These are phyloP conservation scores for Xylaria sp. DNA, from an alignment of 2,329 filamentous ascomycete species.

Conservation along the genomic window DNA sequence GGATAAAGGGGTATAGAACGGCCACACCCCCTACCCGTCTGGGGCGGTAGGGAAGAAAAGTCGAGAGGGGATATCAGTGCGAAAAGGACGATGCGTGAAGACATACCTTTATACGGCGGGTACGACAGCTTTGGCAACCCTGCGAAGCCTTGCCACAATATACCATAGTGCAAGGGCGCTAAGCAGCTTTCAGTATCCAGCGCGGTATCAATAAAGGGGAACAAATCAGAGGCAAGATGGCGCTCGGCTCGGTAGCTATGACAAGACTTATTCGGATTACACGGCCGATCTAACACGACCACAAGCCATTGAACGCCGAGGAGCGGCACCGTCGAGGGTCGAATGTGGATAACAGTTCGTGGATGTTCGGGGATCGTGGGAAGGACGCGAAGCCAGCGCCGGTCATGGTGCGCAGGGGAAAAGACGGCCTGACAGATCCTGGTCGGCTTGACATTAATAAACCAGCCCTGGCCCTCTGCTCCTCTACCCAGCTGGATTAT, in stretches of 20 bases:
- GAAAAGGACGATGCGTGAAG: constrained; percentile 4
- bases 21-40: not conserved
- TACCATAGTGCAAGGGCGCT: constrained; percentile 56
- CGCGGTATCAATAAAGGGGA: constrained; percentile 36
- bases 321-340: constrained; percentile 39
- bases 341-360: constrained; percentile 49
- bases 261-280: constrained; percentile 38
- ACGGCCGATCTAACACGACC: constrained; percentile 39
- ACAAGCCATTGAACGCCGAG: constrained; percentile 41
- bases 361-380: constrained; percentile 42
- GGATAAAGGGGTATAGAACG: not conserved
- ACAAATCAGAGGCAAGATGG: constrained; percentile 39
- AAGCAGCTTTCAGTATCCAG: constrained; percentile 34
- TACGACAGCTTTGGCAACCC: constrained; percentile 64
- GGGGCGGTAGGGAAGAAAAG: not conserved
- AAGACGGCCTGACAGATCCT: constrained; percentile 7
- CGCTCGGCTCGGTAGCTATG: constrained; percentile 17
- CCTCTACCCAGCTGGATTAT: constrained; percentile 7
- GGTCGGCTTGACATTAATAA: constrained; percentile 6
- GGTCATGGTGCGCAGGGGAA: constrained; percentile 38
- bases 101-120: constrained; percentile 64
- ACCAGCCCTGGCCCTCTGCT: constrained; percentile 5
- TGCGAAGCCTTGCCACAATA: constrained; percentile 67
- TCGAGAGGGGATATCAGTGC: not conserved
- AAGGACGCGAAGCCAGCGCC: constrained; percentile 34